These are phyloP conservation scores for Paragyromitra xinjiangensis DNA, from an alignment of 495 filamentous ascomycete species.

Conservation along the genomic window DNA sequence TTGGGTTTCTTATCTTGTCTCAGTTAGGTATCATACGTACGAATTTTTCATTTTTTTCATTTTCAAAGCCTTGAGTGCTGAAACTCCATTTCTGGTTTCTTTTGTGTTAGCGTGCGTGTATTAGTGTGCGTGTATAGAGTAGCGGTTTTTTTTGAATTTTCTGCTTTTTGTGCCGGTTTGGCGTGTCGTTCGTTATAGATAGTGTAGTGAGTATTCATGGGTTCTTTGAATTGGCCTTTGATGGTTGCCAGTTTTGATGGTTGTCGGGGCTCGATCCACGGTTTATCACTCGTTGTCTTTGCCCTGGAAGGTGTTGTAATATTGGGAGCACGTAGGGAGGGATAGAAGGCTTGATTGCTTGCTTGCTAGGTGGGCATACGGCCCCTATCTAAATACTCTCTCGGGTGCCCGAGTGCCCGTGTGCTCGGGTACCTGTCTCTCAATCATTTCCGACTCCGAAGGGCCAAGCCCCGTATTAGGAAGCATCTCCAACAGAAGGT, in stretches of 20 bases:
- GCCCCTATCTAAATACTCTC: too few relatives aligned
- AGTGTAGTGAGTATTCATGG: neutral
- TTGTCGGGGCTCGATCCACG: neutral
- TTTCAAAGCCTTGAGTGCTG: neutral
- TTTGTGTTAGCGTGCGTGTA: constrained; percentile 20
- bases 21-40: constrained; percentile 34
- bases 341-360: too few relatives aligned
- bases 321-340: too few relatives aligned
- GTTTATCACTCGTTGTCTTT: constrained; percentile 1
- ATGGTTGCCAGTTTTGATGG: neutral
- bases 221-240: neutral
- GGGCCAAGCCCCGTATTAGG: too few relatives aligned
- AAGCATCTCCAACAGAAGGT: too few relatives aligned
- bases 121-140: constrained; percentile 27
- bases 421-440: too few relatives aligned
- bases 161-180: neutral
- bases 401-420: too few relatives aligned
- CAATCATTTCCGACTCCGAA: too few relatives aligned
- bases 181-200: neutral
- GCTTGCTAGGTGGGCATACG: too few relatives aligned
- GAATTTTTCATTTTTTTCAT: constrained; percentile 21
- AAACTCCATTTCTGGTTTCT: neutral
- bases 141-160: constrained; percentile 8
- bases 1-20: constrained; percentile 15
- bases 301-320: too few relatives aligned